Evolutionary conservation across 2,329 filamentous ascomycete species (phyloP).

Genomic region (Aspergillus piperis): DNA sequence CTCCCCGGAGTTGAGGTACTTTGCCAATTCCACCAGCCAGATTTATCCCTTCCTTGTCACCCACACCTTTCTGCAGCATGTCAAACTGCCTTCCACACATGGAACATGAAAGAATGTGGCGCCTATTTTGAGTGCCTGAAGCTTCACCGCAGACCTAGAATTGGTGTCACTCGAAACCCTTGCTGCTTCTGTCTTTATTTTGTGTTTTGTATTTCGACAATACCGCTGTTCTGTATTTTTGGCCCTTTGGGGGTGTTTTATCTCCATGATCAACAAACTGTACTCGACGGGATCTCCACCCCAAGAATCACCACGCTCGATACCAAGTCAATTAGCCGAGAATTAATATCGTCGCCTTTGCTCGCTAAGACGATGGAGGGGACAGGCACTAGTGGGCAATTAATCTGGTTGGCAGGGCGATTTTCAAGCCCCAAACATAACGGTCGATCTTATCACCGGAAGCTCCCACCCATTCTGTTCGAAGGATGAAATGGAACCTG

Average conservation of each 20-base stretch:
- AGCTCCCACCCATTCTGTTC: not conserved
- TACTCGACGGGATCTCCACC: not conserved
- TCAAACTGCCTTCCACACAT: conserved; percentile 11
- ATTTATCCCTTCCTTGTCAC: conserved; percentile 2
- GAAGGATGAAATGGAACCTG: not conserved
- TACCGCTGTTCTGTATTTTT: no score
- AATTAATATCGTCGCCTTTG: not conserved
- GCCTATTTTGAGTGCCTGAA: conserved; percentile 6
- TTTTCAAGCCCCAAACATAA: not conserved
- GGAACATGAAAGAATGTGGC: conserved; percentile 8
- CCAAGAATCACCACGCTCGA: not conserved
- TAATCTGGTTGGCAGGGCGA: not conserved
- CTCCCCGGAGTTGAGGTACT: no score
- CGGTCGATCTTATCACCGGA: not conserved
- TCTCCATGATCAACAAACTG: not conserved
- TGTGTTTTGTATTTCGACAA: no score
- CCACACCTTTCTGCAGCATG: conserved; percentile 1
- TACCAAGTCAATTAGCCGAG: not conserved
- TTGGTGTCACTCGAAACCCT: conserved; percentile 9
- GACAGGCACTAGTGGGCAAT: not conserved
- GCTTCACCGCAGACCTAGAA: conserved; percentile 7
- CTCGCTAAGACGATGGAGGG: not conserved
- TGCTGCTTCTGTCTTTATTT: not conserved
- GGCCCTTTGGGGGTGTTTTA: not conserved
- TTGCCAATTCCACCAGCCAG: not conserved